Evolutionary conservation across 2,329 filamentous ascomycete genomes (phyloP), one percentile per base, ranked within the genome.

Genomic region (Sporothrix luriei): DNA sequence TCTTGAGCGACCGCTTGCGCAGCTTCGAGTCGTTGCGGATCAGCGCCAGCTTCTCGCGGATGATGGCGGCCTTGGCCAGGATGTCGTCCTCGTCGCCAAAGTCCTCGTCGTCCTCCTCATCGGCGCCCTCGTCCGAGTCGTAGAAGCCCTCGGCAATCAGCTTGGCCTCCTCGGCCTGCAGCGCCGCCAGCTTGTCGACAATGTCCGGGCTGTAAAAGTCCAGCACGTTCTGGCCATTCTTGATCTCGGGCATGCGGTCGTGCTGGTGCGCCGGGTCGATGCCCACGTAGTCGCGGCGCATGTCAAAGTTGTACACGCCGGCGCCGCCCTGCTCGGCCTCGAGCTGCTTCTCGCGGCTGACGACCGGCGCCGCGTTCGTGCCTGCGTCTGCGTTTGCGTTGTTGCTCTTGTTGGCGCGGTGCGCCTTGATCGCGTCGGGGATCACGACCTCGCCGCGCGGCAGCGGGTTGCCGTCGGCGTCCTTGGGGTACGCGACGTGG

Each of bases 171-270:
- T 99, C 96, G 73, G 94, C 94, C 80, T 99, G 95, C 46, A 99
- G 85, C 69, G 93, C 93, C 66, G 90, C 90, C 65, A 99, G 87
- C 84, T 97, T 98, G 74, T 89, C 87, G 77, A 97, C 95, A 78
- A 99, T 99, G 69, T 99, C 96, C 0, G 94, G 94, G 77, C 98
- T 95, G 77, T 99, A 89, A 80, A 92, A 99, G 81, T 99, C 95
- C 82, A 94, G 95, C 70, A 99, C 92, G 79, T 99, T 99, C 86
- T 94, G 94, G 80, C 95, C 95, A 77, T 98, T 90, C 80, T 94
- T 91, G 64, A 97, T 85, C 81, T 99, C 95, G 43, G 95, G 95
- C 69, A 98, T 91, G 81, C 91, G 93, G 83, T 99, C 96, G 78
- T 97, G 88, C 80, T 97, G 97, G 95, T 95, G 98, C 70, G 95